Conservation (phyloP, 2,329 filamentous ascomycete species). For the Fusarium clavum region DNA sequence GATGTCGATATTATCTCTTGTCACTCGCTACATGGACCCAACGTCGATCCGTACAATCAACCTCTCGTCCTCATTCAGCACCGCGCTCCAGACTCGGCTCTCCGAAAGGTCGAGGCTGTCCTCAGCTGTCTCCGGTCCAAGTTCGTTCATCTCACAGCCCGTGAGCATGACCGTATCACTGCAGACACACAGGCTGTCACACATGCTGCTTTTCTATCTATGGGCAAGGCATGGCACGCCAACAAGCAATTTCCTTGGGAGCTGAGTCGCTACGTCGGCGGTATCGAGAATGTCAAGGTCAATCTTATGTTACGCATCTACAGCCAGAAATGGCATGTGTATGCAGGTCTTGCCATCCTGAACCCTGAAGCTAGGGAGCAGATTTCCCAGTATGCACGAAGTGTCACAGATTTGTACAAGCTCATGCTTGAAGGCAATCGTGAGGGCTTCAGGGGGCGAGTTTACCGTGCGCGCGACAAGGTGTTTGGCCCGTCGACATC, state of each 20-base stretch:
- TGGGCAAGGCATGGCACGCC: conserved; percentile 98
- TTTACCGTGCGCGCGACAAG: conserved; percentile 72
- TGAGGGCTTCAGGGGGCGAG: conserved; percentile 77
- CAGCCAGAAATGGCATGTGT: conserved; percentile 99
- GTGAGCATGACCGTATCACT: conserved; percentile 94
- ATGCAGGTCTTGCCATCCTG: conserved; percentile 94
- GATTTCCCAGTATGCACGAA: conserved; percentile 92
- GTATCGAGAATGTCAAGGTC: conserved; percentile 99
- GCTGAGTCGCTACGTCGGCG: conserved; percentile 91
- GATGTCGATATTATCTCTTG: conserved; percentile 96
- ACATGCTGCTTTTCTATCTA: conserved; percentile 94
- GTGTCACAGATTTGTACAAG: conserved; percentile 94
- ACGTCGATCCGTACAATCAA: conserved; percentile 87
- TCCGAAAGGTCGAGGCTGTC: conserved; percentile 82
- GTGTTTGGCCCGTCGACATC: conserved; percentile 79
- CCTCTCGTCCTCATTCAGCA: conserved; percentile 95
- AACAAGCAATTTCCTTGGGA: conserved; percentile 98
- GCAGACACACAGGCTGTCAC: conserved; percentile 98
- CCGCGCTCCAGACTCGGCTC: conserved; percentile 80
- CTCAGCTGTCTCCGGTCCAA: conserved; percentile 87
- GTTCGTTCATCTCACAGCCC: conserved; percentile 86
- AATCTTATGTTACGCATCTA: conserved; percentile 98
- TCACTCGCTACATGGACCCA: conserved; percentile 95
- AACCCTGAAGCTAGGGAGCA: conserved; percentile 93
- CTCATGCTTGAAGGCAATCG: conserved; percentile 91